A percentile compares a stretch with the other conserved stretches of the same genome.
Conservation (phyloP, 2,329 filamentous ascomycete species). For the Fusarium dimerum region DNA sequence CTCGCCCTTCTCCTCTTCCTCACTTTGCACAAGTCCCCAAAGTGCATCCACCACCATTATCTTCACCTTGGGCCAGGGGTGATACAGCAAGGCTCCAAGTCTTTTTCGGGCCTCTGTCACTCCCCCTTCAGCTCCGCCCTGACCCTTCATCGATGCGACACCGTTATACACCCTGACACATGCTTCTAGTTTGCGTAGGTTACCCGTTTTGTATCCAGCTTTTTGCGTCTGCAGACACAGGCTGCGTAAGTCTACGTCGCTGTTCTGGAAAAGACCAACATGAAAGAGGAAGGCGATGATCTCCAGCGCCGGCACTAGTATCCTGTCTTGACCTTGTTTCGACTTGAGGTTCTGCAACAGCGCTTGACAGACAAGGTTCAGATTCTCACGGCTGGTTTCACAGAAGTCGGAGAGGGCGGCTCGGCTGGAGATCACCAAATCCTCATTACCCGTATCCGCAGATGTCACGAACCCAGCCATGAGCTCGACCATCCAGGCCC, state of each 20-base stretch:
- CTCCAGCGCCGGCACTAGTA: conserved; percentile 75
- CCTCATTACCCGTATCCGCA: conserved; percentile 76
- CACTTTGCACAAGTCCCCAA: conserved; percentile 48
- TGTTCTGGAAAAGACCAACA: conserved; percentile 49
- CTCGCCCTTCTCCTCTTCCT: conserved; percentile 29
- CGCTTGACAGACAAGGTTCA: conserved; percentile 49
- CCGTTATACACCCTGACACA: conserved; percentile 79
- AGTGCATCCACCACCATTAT: conserved; percentile 61
- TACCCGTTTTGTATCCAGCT: conserved; percentile 79
- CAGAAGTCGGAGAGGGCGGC: conserved; percentile 62
- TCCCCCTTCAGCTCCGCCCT: conserved; percentile 27
- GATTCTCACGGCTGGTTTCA: conserved; percentile 38
- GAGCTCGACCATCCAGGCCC: conserved; percentile 52
- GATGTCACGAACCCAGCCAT: conserved; percentile 71
- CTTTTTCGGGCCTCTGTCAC: conserved; percentile 63
- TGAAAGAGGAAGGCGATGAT: conserved; percentile 77
- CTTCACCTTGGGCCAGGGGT: conserved; percentile 79
- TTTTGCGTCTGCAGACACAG: conserved; percentile 74
- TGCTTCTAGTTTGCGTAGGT: conserved; percentile 78
- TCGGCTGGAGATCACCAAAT: conserved; percentile 69
- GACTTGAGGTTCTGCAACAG: conserved; percentile 56
- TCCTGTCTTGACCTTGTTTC: conserved; percentile 64
- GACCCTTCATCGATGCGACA: conserved; percentile 48
- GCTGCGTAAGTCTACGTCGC: conserved; percentile 47
- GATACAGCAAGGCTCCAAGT: conserved; percentile 70